phyloP scores from a whole-genome alignment of 208 protist species.

The Crithidia sp. region DNA sequence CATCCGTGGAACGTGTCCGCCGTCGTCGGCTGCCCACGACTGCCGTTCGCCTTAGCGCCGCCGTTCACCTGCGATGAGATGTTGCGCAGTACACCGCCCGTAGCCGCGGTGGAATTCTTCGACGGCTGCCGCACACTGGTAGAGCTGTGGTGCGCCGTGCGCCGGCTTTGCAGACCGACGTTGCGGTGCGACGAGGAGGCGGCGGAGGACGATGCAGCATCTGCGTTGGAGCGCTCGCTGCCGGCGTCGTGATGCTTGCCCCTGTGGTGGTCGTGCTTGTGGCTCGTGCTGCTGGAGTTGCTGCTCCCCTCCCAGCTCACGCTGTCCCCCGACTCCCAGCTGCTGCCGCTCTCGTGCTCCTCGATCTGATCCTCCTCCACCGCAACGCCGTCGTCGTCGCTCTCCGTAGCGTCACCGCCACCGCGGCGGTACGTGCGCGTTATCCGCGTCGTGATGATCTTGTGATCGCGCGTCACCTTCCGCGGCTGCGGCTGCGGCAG shows the following conservation, averaged over 20 bases:
- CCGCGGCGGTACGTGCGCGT: conserved; percentile 43
- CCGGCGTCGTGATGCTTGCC: background rate
- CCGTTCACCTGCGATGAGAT: background rate
- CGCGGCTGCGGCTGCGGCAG: conserved; percentile 3
- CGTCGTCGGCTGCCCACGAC: too few relatives aligned
- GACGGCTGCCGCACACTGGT: background rate
- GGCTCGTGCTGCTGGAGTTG: background rate
- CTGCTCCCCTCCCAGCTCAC: conserved; percentile 5
- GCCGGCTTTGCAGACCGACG: too few relatives aligned
- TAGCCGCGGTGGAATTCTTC: background rate
- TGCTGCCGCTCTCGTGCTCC: conserved; percentile 15
- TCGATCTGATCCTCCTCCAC: conserved; percentile 3
- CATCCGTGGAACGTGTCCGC: too few relatives aligned
- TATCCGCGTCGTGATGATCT: conserved; percentile 24
- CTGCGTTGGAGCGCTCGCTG: background rate
- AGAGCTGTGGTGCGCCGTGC: background rate
- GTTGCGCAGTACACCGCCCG: too few relatives aligned
- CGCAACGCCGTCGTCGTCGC: background rate
- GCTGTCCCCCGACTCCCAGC: conserved; percentile 25
- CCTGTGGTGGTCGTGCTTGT: too few relatives aligned
- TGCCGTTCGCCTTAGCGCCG: too few relatives aligned
- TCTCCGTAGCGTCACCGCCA: conserved; percentile 38
- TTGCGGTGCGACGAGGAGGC: background rate
- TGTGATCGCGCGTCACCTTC: conserved; percentile 25
- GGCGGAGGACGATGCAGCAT: background rate